Conservation (phyloP, 1,284 basidiomycete genomes). For the Trichosporon inkin region DNA sequence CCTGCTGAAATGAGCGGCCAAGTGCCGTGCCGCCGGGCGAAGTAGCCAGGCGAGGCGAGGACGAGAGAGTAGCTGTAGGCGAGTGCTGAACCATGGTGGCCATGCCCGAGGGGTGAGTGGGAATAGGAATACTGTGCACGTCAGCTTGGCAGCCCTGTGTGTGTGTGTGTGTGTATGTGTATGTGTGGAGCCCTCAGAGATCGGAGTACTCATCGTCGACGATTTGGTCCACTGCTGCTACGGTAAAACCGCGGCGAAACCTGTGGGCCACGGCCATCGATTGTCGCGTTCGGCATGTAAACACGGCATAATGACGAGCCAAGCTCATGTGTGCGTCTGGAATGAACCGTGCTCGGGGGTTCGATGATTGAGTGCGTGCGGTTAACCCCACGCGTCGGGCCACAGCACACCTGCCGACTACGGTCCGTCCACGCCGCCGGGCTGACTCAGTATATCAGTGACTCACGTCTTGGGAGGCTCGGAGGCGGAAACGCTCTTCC, state of each 20-base stretch:
- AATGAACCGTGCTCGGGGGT: too few relatives aligned
- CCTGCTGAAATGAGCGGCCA: constrained; percentile 8
- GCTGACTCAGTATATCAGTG: background rate
- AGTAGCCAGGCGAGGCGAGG: constrained; percentile 24
- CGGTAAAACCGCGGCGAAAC: too few relatives aligned
- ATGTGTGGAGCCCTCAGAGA: background rate
- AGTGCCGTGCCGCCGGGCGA: constrained; percentile 27
- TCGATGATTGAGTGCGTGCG: too few relatives aligned
- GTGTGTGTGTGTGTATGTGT: background rate
- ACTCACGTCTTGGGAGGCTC: constrained; percentile 43
- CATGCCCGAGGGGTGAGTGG: constrained; percentile 46
- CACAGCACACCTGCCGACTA: background rate
- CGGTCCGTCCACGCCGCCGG: background rate
- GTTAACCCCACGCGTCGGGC: too few relatives aligned
- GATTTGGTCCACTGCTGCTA: too few relatives aligned
- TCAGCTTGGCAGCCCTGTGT: background rate
- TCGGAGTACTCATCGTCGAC: too few relatives aligned
- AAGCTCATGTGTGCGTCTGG: too few relatives aligned
- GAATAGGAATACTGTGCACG: constrained; percentile 47
- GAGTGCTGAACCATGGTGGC: constrained; percentile 32
- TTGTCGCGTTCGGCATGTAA: too few relatives aligned
- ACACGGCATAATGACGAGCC: too few relatives aligned
- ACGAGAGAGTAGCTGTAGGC: constrained; percentile 23
- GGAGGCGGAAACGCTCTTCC: constrained; percentile 42
- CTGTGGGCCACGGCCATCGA: too few relatives aligned